Base-by-base conservation (phyloP, 768 basidiomycete genomes). In the Podaxis sp. region DNA sequence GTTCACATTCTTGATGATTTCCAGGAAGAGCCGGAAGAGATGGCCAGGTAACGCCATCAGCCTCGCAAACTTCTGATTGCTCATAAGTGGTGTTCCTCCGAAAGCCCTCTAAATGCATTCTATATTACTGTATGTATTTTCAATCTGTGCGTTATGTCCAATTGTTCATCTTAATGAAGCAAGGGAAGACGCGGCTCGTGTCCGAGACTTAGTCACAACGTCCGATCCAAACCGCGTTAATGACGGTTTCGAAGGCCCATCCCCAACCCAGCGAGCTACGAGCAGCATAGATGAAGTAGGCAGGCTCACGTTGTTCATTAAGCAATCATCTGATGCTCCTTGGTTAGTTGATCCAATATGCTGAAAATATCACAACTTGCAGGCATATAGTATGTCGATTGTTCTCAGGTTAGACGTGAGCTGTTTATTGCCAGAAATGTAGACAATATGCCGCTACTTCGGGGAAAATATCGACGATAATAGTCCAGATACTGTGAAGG, bases 371-470 rank as follows among this genome's bases (percentile, higher is more conserved):
- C 1, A 70, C 76, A 6, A 71, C 78, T 3, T 93, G 91, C 69
- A 76, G 91, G 40, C 91, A 93, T 73, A 77, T 91, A 25, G 90
- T 91, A 65, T 63, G 87, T 73, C 6, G 23, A 16, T 16, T 9
- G 7, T 54, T 47, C 25, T 28, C 42, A 6, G 14, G 23, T 50
- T 9, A 18, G 16, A 16, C 18, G 13, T 21, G 11, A 32, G 59
- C 28, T 32, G 25, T 46, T 47, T 16, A 48, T 2, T 28, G 2
- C 25, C 5, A 55, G 10, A 16, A 18, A 14, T 7, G n/a, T 54
- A 93, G 89, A 77, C 80, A 1, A 87, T 93, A 61, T 93, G 92
- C 67, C 84, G 83, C 50, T 91, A 90, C 69, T 93, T 94, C 64
- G 92, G 89, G 1, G 92, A 93, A 71, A 62, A 66, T 0, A 82